Conservation (phyloP, 768 basidiomycete genomes). For the Leucogyrophana mollusca region DNA sequence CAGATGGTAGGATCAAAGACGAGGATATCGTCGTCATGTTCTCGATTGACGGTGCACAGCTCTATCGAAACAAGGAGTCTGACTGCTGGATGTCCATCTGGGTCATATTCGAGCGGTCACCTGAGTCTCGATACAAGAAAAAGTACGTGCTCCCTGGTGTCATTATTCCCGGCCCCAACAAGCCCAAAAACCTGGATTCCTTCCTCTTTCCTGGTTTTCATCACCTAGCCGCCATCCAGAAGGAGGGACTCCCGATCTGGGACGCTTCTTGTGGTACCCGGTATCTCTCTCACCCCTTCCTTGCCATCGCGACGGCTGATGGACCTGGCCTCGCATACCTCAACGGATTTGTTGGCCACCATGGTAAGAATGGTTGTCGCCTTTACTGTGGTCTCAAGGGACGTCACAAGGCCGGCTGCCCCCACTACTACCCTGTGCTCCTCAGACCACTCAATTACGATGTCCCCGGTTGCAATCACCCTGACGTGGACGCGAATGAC, state of each 20-base stretch:
- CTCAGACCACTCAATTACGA: conserved; percentile 27
- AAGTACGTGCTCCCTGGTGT: conserved; percentile 27
- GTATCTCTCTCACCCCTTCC: conserved; percentile 12
- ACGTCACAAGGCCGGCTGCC: conserved; percentile 25
- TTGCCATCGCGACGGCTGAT: conserved; percentile 29
- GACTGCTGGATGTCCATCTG: conserved; percentile 35
- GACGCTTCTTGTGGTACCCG: conserved; percentile 10
- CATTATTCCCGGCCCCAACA: conserved; percentile 32
- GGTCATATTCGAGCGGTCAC: conserved; percentile 32
- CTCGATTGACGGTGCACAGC: conserved; percentile 40
- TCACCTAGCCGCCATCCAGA: conserved; percentile 14
- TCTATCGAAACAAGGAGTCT: conserved; percentile 24
- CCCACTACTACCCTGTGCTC: conserved; percentile 35
- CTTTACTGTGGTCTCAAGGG: conserved; percentile 30
- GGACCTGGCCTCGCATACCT: conserved; percentile 30
- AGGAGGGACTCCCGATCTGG: conserved; percentile 19
- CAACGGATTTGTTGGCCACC: conserved; percentile 35
- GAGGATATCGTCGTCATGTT: conserved; percentile 31
- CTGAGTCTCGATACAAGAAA: conserved; percentile 29
- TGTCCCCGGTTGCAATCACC: conserved; percentile 18
- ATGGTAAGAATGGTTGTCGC: conserved; percentile 21
- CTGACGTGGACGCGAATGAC: conserved; percentile 18
- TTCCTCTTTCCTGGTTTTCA: conserved; percentile 16
- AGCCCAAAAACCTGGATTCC: conserved; percentile 29
- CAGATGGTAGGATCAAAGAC: not conserved